These are phyloP conservation scores for Perilla frutescens DNA, from an alignment of 257 asterid genomes.

Conservation along the genomic window DNA sequence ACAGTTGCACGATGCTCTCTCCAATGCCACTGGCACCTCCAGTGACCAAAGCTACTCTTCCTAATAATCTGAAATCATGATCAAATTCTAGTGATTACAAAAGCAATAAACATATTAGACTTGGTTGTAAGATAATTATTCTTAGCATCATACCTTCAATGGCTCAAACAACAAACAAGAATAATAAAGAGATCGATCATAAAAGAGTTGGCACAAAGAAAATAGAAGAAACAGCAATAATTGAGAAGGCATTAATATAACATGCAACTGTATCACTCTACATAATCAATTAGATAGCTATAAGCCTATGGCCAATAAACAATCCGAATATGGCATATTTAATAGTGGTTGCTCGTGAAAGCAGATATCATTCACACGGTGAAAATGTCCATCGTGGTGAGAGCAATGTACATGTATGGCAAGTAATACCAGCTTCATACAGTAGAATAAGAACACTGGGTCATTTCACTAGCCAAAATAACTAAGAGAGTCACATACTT, in stretches of 20 bases:
- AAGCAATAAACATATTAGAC: neutral
- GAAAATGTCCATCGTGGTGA: neutral
- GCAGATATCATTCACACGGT: too few relatives aligned
- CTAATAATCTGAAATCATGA: conserved; percentile 59
- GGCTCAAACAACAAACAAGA: neutral
- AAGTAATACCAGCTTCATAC: too few relatives aligned
- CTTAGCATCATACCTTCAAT: neutral
- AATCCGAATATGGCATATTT: neutral
- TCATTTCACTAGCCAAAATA: neutral
- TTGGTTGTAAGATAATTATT: neutral
- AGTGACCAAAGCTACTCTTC: conserved; percentile 85
- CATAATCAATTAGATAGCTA: neutral
- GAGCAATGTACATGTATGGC: too few relatives aligned
- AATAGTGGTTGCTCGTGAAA: too few relatives aligned
- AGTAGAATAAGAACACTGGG: too few relatives aligned
- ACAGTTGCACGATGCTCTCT: conserved; percentile 76
- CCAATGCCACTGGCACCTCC: conserved; percentile 97
- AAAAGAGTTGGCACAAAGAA: neutral
- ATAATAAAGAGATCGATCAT: neutral
- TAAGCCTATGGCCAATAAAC: neutral
- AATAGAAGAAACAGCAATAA: neutral
- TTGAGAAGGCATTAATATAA: neutral
- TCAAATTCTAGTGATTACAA: conserved; percentile 7
- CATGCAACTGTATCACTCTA: neutral
- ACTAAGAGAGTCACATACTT: neutral